A percentile compares a stretch with the other conserved stretches of the same genome.
These are phyloP conservation scores for Fusarium sp. DNA, from an alignment of 2,329 filamentous ascomycete species.

Conservation along the genomic window DNA sequence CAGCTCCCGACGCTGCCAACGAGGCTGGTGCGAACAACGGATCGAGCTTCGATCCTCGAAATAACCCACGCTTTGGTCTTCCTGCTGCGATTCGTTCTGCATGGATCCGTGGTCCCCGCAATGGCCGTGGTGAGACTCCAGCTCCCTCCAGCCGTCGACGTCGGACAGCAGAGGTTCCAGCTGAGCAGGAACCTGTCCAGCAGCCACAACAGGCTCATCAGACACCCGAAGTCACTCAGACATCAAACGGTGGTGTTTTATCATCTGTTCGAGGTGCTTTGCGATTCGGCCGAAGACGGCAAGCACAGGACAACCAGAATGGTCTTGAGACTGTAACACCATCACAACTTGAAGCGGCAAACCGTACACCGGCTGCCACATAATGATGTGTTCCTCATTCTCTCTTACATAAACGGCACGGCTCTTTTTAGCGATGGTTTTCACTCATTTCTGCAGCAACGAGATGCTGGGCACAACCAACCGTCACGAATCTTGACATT, in stretches of 20 bases:
- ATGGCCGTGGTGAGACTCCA: not conserved
- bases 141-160: constrained; percentile 18
- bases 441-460: constrained; percentile 42
- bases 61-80: constrained; percentile 60
- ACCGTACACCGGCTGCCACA: constrained; percentile 42
- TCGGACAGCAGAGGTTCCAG: constrained; percentile 12
- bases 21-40: constrained; percentile 48
- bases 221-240: constrained; percentile 20
- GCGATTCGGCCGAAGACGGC: constrained; percentile 47
- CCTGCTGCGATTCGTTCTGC: constrained; percentile 56
- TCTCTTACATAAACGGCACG: constrained; percentile 37
- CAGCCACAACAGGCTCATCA: constrained; percentile 20
- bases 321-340: constrained; percentile 51
- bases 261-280: constrained; percentile 49
- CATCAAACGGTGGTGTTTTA: constrained; percentile 41
- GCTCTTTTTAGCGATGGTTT: constrained; percentile 46
- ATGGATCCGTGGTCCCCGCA: constrained; percentile 49
- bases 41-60: constrained; percentile 49
- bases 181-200: constrained; percentile 21
- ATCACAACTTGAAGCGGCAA: constrained; percentile 60
- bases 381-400: constrained; percentile 18
- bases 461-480: constrained; percentile 34
- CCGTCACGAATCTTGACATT: constrained; percentile 44
- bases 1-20: constrained; percentile 56
- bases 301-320: constrained; percentile 24